Percentiles rank a stretch among this genome's conserved stretches.
Evolutionary conservation across 1,284 basidiomycete species (phyloP).

Genomic region (Ustilago loliicola): DNA sequence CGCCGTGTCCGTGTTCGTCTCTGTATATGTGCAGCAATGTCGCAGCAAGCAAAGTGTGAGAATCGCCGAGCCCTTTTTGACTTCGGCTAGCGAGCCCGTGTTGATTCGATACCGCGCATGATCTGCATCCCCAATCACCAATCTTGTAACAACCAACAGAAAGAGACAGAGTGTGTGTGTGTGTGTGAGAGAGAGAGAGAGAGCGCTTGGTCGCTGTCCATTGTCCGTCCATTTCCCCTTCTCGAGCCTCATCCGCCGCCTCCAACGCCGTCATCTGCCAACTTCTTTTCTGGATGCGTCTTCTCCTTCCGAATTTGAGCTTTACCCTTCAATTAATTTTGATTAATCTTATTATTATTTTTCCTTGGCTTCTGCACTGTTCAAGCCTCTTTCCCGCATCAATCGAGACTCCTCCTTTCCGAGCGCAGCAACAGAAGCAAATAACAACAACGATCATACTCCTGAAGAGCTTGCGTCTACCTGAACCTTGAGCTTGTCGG

Average conservation of each 20-base stretch:
- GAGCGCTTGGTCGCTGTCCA: too few species aligned
- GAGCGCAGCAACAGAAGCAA: slow-evolving; percentile 2
- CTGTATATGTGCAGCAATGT: too few species aligned
- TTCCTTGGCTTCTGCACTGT: neutral
- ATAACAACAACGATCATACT: too few species aligned
- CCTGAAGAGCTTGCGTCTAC: neutral
- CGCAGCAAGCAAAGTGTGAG: neutral
- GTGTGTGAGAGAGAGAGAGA: too few species aligned
- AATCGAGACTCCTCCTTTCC: neutral
- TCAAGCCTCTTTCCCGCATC: slow-evolving; percentile 4
- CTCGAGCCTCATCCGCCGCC: too few species aligned
- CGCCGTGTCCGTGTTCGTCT: neutral
- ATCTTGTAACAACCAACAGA: neutral
- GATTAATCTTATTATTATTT: neutral
- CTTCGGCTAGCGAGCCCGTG: neutral
- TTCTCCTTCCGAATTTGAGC: neutral
- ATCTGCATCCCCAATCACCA: neutral
- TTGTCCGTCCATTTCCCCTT: too few species aligned
- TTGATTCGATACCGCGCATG: neutral
- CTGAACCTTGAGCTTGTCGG: neutral
- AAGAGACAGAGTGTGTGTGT: too few species aligned
- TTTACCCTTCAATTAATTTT: neutral
- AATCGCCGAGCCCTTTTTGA: neutral
- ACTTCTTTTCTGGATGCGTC: neutral
- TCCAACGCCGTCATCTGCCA: too few species aligned